Evolutionary conservation across 1,284 basidiomycete species (phyloP), one percentile per base, ranked within the genome.

Genomic region (Trametes polyzona): DNA sequence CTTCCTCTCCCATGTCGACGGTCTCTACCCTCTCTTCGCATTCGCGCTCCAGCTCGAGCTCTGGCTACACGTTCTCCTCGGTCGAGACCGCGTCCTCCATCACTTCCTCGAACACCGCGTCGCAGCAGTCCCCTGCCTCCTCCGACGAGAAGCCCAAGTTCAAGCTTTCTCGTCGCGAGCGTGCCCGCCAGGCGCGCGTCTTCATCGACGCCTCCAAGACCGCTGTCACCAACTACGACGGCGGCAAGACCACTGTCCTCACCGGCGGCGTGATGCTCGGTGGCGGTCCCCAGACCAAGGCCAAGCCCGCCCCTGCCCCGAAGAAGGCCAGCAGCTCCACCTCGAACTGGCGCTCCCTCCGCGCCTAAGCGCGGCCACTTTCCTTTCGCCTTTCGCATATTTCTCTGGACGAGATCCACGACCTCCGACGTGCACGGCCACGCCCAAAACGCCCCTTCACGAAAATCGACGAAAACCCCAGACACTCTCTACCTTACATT

Each of bases 211-310:
- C 78, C 23, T 74, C 83, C 66, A 92, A 86, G 78, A 89, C 73
- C 41, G 86, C 88, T 52, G 87, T 92, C 58, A 92, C 89, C 46
- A 87, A 87, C 67, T 92, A 92, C 68, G 89, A 92, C 64, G 90
- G 89, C 58, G 89, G 90, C 63, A 91, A 91, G 79, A 92, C 89
- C 55, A 91, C 89, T 36, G 90, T 92, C 48, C 81, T 92, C 61
- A 90, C 90, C 7, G 89, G 89, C 53, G 89, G 90, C 63, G 90
- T 92, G 63, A 92, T 92, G 89, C 87, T 92, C 61, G 88, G 88
- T 51, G 81, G 68, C 62, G 64, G 76, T 62, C 63, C 76, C n/a
- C n/a, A n/a, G 66, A 43, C 74, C 61, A 66, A 69, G 68, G 50
- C 73, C 47, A 73, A 74, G 67, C 70, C 72, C 40, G 42, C 54